Base-by-base conservation (phyloP, 176 grass and related monocot species). In the Alopecurus myosuroides region DNA sequence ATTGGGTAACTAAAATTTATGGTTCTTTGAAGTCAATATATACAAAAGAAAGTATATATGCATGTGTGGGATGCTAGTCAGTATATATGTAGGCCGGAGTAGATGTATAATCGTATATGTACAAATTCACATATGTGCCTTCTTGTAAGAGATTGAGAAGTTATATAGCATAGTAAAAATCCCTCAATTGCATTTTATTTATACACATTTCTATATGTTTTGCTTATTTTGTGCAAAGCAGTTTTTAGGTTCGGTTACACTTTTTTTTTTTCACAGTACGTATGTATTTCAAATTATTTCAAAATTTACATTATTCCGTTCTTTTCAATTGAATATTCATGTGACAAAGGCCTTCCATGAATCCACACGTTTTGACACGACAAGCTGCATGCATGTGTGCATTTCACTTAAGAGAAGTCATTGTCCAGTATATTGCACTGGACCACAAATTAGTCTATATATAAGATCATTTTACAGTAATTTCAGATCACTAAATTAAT, bases 391-490 rank as follows among this genome's bases (percentile, higher is more conserved):
- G 66, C 12, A 18, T 77, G 18, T 73, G 26, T 82, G 44, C 55
- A 66, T 83, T 86, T 37, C 57, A 64, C 74, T 64, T 86, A 55
- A 66, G 79, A 70, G 20, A 71, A 63, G 44, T 65, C 28, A 70
- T 31, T 33, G 30, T 86, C 74, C 42, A 64, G 77, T 79, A 74
- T 74, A 29, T 81, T 2, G 12, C 26, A 76, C 35, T 76, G 56
- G 52, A 23, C 56, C 56, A 84, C 41, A 50, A 0, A 74, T 37
- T 83, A 73, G 81, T 36, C 70, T n/a, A n/a, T n/a, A 83, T 83
- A 60, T 60, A 44, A 83, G 68, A 85, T 60, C 53, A 57, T 17
- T 85, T 78, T 41, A 85, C 75, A 85, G 29, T 48, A 55, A 74
- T 50, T 85, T 45, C 45, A 53, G 39, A 34, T 44, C 63, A 86